Conservation (phyloP, 371 early-diverging fungal species). For the Mucor circinelloides region DNA sequence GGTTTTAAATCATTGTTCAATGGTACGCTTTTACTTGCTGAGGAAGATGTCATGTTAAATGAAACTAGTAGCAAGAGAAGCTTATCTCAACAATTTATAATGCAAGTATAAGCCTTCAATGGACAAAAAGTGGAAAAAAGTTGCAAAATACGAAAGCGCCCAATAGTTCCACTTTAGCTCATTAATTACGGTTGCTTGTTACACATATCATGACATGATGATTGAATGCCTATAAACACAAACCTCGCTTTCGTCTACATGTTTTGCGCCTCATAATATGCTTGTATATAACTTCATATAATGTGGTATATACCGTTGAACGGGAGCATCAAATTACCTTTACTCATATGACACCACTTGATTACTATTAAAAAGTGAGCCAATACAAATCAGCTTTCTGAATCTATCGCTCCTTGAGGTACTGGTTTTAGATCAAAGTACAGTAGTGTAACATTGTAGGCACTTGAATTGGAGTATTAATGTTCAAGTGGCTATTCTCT, state of each 20-base stretch:
- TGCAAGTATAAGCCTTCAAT: neutral
- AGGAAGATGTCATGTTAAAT: neutral
- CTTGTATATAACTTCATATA: no score
- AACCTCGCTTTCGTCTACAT: neutral
- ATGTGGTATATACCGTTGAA: no score
- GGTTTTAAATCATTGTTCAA: conserved; percentile 18
- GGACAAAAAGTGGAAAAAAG: neutral
- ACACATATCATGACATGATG: neutral
- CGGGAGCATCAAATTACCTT: no score
- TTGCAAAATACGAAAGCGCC: neutral
- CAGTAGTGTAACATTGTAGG: neutral
- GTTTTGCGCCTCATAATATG: no score
- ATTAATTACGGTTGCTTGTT: neutral
- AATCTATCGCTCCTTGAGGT: neutral
- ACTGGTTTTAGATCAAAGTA: neutral
- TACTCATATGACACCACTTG: no score
- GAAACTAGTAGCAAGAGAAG: neutral
- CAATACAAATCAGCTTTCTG: no score
- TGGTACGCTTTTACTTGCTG: neutral
- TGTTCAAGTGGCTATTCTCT: neutral
- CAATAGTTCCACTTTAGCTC: neutral
- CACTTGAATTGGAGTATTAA: neutral
- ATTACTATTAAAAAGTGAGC: no score
- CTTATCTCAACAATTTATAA: neutral
- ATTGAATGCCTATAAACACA: neutral